Percentiles rank a stretch among this genome's conserved stretches.
Conservation (phyloP, 345 rosid genomes). For the Brassica cretica region DNA sequence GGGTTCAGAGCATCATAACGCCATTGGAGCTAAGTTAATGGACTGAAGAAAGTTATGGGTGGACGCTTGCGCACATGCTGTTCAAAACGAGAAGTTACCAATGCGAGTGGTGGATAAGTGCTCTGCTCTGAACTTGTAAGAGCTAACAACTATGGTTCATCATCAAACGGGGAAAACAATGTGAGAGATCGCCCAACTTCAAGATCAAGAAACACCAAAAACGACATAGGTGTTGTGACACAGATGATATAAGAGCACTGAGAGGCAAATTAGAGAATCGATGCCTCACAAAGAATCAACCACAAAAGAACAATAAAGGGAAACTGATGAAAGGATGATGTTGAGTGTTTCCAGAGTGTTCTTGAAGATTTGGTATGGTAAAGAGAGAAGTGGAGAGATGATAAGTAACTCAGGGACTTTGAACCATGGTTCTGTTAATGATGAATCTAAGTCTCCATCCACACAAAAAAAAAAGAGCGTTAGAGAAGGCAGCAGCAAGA, state of each 20-base stretch:
- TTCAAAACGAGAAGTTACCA: not conserved
- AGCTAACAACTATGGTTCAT: too few species aligned
- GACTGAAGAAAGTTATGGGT: not conserved
- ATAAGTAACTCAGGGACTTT: too few species aligned
- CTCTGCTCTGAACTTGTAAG: too few species aligned
- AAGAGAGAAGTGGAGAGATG: not conserved
- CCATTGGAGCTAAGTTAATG: not conserved
- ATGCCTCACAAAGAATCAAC: not conserved
- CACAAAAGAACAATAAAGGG: not conserved
- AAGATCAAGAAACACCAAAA: too few species aligned
- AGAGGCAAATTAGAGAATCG: not conserved
- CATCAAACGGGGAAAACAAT: too few species aligned
- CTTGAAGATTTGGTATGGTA: not conserved
- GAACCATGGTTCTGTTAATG: not conserved
- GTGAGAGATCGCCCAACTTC: too few species aligned
- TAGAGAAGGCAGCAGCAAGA: not conserved
- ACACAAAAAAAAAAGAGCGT: not conserved
- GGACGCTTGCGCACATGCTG: not conserved
- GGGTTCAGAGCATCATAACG: conserved; percentile 21
- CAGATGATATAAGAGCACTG: not conserved
- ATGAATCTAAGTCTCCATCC: not conserved
- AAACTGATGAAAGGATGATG: not conserved
- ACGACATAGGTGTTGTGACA: too few species aligned
- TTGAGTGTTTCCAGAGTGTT: not conserved
- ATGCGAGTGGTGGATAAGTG: too few species aligned